Conservation (phyloP, 345 rosid species). For the Eucalyptus tenuipes region DNA sequence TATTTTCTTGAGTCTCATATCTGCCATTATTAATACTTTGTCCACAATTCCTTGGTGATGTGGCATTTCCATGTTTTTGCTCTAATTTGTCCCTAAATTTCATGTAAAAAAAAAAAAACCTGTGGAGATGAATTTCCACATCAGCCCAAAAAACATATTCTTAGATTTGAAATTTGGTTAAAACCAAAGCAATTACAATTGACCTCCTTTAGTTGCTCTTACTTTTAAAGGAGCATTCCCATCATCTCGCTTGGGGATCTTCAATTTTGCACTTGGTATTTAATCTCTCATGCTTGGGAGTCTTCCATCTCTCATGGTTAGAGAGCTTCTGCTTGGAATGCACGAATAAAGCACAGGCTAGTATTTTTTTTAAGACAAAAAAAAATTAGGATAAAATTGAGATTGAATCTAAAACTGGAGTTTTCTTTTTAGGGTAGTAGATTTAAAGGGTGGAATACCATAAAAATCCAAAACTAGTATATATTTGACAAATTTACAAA, state of each 20-base stretch:
- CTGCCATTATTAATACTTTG: background rate
- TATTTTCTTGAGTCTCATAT: background rate
- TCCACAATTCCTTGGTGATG: too few relatives aligned
- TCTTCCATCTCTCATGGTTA: fast-evolving
- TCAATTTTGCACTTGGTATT: background rate
- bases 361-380: too few relatives aligned
- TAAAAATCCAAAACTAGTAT: too few relatives aligned
- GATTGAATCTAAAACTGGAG: too few relatives aligned
- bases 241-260: background rate
- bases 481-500: too few relatives aligned
- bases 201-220: background rate
- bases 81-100: background rate
- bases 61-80: background rate
- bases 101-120: background rate
- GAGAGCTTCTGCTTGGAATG: background rate
- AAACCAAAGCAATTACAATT: background rate
- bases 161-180: background rate
- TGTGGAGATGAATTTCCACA: background rate
- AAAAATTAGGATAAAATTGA: too few relatives aligned
- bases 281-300: background rate
- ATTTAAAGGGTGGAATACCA: too few relatives aligned
- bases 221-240: background rate
- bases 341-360: fast-evolving
- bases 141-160: background rate
- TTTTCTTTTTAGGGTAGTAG: background rate